Conservation (phyloP, 2,329 filamentous ascomycete genomes). For the Penicillium sclerotigenum region DNA sequence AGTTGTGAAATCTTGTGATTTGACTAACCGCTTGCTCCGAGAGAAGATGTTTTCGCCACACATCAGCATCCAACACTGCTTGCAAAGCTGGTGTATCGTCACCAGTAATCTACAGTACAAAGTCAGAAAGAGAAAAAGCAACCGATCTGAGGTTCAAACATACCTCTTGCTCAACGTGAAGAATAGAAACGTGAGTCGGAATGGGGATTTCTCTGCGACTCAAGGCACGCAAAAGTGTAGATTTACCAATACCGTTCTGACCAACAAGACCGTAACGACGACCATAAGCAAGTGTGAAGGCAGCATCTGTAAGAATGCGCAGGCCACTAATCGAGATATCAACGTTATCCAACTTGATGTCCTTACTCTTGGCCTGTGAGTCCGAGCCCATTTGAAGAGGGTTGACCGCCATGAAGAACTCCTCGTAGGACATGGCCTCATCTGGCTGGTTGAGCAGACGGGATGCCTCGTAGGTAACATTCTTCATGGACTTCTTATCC, state of each 20-base stretch:
- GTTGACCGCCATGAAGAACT: constrained; percentile 99
- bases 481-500: constrained; percentile 98
- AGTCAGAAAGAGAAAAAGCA: constrained; percentile 14
- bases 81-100: constrained; percentile 94
- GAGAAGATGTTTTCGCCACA: constrained; percentile 95
- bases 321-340: constrained; percentile 88
- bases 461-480: constrained; percentile 95
- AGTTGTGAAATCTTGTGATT: not conserved
- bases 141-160: constrained; percentile 26
- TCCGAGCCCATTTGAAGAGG: constrained; percentile 79
- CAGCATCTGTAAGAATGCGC: constrained; percentile 87
- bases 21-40: constrained; percentile 74
- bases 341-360: constrained; percentile 95
- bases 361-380: constrained; percentile 83
- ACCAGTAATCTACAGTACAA: constrained; percentile 67
- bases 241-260: constrained; percentile 98
- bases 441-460: constrained; percentile 79
- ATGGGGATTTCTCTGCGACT: constrained; percentile 91
- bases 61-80: constrained; percentile 93
- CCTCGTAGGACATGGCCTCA: constrained; percentile 87
- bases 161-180: constrained; percentile 97
- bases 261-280: constrained; percentile 95
- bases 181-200: constrained; percentile 95
- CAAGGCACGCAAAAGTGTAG: constrained; percentile 86
- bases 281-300: constrained; percentile 83